Conservation (phyloP, 305 asterid genomes). For the Plantago lanceolata region DNA sequence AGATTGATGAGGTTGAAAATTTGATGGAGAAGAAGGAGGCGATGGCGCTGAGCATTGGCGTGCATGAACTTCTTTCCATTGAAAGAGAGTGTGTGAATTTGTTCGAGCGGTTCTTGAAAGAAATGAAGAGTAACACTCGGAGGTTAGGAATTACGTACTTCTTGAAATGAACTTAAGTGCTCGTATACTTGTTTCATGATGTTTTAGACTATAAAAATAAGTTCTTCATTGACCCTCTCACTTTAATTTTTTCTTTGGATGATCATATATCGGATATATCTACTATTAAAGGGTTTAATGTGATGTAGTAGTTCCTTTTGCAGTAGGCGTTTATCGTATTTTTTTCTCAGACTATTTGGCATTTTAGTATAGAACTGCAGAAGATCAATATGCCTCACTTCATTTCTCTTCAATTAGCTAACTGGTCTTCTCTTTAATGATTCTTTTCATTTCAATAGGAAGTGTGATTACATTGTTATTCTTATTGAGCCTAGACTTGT, state of each 20-base stretch:
- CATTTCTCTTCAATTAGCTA: not conserved
- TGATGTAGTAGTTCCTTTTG: no score
- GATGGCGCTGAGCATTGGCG: conserved; percentile 64
- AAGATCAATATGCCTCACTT: not conserved
- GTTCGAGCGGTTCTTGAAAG: conserved; percentile 47
- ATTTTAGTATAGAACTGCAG: not conserved
- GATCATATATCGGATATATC: conserved; percentile 1
- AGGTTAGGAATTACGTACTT: conserved; percentile 39
- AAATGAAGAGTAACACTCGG: conserved; percentile 36
- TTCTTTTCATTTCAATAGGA: not conserved
- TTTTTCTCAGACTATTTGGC: not conserved
- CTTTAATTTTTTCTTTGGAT: conserved; percentile 7
- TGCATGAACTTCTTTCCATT: conserved; percentile 75
- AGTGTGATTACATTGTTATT: not conserved
- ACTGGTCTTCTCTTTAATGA: not conserved
- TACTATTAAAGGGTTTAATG: not conserved
- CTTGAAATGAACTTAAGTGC: conserved; percentile 6
- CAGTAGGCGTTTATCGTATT: not conserved
- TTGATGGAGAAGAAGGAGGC: conserved; percentile 57
- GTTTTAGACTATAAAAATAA: conserved; percentile 10
- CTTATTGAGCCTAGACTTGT: conserved; percentile 13
- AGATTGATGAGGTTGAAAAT: conserved; percentile 72
- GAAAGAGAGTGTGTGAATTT: conserved; percentile 81
- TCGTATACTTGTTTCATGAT: conserved; percentile 5
- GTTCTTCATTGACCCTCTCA: not conserved